A percentile compares a stretch with the other conserved stretches of the same genome.
These are phyloP conservation scores for Emmonsiellopsis sp. DNA, from an alignment of 2,329 filamentous ascomycete species.

Conservation along the genomic window DNA sequence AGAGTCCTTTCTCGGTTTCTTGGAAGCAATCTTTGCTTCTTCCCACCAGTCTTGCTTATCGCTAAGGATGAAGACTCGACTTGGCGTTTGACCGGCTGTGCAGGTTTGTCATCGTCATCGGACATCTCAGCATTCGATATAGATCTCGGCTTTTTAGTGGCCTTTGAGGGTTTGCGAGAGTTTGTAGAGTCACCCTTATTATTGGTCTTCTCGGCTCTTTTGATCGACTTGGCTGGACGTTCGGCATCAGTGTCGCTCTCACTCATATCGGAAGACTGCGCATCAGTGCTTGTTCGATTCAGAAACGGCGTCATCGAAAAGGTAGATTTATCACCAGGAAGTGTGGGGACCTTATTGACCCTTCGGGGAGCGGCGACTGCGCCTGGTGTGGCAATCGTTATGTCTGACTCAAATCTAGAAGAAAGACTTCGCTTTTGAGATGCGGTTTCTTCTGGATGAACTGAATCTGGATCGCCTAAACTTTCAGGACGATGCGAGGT, in stretches of 20 bases:
- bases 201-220: background rate
- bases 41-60: constrained; percentile 41
- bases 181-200: constrained; percentile 9
- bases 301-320: constrained; percentile 95
- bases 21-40: constrained; percentile 64
- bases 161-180: constrained; percentile 3
- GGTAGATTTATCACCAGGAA: constrained; percentile 73
- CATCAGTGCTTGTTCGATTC: constrained; percentile 49
- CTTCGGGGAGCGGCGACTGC: constrained; percentile 39
- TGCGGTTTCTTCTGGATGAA: constrained; percentile 17
- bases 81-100: constrained; percentile 9
- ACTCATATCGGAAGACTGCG: constrained; percentile 39
- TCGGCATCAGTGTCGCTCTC: constrained; percentile 21
- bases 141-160: constrained; percentile 8
- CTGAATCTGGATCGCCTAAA: background rate
- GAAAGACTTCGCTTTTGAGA: constrained; percentile 34
- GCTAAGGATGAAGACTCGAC: constrained; percentile 10
- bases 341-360: constrained; percentile 50
- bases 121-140: constrained; percentile 1
- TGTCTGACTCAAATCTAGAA: constrained; percentile 31
- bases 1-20: constrained; percentile 52
- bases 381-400: constrained; percentile 43
- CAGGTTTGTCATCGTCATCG: constrained; percentile 8
- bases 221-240: constrained; percentile 10
- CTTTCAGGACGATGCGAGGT: background rate